These are phyloP conservation scores for Yamadazyma ubonensis DNA, from an alignment of 805 yeast species.

Conservation along the genomic window DNA sequence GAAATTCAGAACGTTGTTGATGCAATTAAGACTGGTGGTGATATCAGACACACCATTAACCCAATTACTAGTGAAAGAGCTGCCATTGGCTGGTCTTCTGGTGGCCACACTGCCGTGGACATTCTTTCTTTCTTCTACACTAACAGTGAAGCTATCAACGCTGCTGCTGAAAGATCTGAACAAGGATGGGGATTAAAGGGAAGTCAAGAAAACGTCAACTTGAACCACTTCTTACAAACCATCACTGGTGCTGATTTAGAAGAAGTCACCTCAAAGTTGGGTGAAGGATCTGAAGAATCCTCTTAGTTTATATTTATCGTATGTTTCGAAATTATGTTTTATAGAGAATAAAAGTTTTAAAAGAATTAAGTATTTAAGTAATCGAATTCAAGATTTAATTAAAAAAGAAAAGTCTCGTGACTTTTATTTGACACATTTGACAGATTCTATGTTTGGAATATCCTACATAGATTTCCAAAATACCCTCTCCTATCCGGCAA, in stretches of 20 bases:
- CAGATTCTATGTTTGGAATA: no score
- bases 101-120: conserved; percentile 9
- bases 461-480: not conserved
- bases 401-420: conserved; percentile 1
- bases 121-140: conserved; percentile 11
- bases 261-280: conserved; percentile 39
- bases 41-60: conserved; percentile 59
- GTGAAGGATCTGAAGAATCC: not conserved
- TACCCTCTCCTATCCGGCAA: not conserved
- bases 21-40: conserved; percentile 45
- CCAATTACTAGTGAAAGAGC: conserved; percentile 27
- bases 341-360: conserved; percentile 6
- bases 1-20: conserved; percentile 10
- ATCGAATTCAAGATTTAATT: not conserved
- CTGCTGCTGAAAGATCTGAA: conserved; percentile 26
- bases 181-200: conserved; percentile 54
- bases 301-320: not conserved
- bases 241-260: conserved; percentile 46
- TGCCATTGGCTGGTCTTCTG: conserved; percentile 12
- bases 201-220: conserved; percentile 76
- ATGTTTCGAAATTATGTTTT: conserved; percentile 1
- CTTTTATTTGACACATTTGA: not conserved
- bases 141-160: conserved; percentile 26
- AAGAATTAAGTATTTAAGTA: no score
- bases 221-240: conserved; percentile 64